These are phyloP conservation scores for Toxicodendron radicans DNA, from an alignment of 345 rosid genomes.

Conservation along the genomic window DNA sequence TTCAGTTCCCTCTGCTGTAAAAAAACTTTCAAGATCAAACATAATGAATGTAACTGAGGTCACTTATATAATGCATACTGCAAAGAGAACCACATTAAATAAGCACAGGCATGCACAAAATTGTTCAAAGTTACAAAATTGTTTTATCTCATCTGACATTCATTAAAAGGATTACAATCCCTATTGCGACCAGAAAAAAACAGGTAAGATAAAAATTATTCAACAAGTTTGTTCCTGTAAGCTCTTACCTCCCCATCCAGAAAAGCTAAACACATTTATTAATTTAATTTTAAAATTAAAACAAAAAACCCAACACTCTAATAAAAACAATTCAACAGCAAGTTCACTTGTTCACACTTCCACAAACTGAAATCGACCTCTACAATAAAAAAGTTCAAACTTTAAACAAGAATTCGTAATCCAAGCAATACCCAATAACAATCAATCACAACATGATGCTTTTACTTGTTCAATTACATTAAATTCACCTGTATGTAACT, in stretches of 20 bases:
- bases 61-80: constrained; percentile 70
- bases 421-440: background rate
- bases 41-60: constrained; percentile 81
- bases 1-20: constrained; percentile 92
- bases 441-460: background rate
- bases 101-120: background rate
- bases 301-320: background rate
- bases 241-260: too few species aligned
- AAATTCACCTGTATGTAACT: constrained; percentile 76
- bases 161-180: background rate
- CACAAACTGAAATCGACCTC: background rate
- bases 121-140: constrained; percentile 1
- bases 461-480: background rate
- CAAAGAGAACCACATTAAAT: constrained; percentile 16
- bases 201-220: background rate
- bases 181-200: background rate
- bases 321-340: background rate
- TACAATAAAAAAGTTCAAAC: background rate
- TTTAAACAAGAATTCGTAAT: background rate
- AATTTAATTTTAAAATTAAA: too few species aligned
- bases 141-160: background rate
- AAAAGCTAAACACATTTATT: too few species aligned
- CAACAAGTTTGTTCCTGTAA: too few species aligned
- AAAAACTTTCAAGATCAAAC: constrained; percentile 86
- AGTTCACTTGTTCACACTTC: background rate